Evolutionary conservation across 2,329 filamentous ascomycete genomes (phyloP).

Genomic region (Venturia aucupariae): DNA sequence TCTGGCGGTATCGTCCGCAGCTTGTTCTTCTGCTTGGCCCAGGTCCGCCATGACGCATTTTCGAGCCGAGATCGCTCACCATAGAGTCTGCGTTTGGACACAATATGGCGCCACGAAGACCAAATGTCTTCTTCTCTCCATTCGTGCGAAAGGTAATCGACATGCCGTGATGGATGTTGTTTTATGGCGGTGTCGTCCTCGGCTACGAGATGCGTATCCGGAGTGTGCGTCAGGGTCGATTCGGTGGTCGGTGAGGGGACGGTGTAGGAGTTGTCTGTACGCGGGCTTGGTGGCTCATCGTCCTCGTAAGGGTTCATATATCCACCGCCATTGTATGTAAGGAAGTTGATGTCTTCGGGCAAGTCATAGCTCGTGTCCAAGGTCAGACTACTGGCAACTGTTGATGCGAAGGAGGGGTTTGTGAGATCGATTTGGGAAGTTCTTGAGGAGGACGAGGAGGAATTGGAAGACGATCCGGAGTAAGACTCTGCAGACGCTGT

Average conservation of each 20-base stretch:
- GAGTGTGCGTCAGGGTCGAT: slow-evolving; percentile 39
- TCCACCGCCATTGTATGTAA: not conserved
- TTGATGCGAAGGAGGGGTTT: slow-evolving; percentile 50
- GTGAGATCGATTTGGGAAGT: slow-evolving; percentile 25
- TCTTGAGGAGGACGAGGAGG: slow-evolving; percentile 20
- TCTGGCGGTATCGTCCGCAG: slow-evolving; percentile 84
- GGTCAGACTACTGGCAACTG: slow-evolving; percentile 50
- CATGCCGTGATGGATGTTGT: slow-evolving; percentile 70
- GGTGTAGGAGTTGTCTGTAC: slow-evolving; percentile 36
- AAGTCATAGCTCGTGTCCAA: slow-evolving; percentile 46
- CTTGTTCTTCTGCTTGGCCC: slow-evolving; percentile 86
- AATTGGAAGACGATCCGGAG: slow-evolving; percentile 26
- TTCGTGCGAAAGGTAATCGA: slow-evolving; percentile 90
- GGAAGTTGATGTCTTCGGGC: slow-evolving; percentile 31
- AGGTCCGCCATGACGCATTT: slow-evolving; percentile 95
- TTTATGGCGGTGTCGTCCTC: slow-evolving; percentile 73
- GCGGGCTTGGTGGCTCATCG: slow-evolving; percentile 30
- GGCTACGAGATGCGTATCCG: slow-evolving; percentile 47
- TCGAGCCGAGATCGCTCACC: slow-evolving; percentile 75
- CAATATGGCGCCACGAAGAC: slow-evolving; percentile 92
- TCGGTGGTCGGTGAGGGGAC: slow-evolving; percentile 46
- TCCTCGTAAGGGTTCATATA: slow-evolving; percentile 12
- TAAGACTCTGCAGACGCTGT: slow-evolving; percentile 27
- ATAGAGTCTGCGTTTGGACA: slow-evolving; percentile 68
- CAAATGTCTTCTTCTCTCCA: slow-evolving; percentile 96